A percentile compares a stretch with the other conserved stretches of the same genome.
These are phyloP conservation scores for Apiotrichum siamense DNA, from an alignment of 1,284 basidiomycete species.

Conservation along the genomic window DNA sequence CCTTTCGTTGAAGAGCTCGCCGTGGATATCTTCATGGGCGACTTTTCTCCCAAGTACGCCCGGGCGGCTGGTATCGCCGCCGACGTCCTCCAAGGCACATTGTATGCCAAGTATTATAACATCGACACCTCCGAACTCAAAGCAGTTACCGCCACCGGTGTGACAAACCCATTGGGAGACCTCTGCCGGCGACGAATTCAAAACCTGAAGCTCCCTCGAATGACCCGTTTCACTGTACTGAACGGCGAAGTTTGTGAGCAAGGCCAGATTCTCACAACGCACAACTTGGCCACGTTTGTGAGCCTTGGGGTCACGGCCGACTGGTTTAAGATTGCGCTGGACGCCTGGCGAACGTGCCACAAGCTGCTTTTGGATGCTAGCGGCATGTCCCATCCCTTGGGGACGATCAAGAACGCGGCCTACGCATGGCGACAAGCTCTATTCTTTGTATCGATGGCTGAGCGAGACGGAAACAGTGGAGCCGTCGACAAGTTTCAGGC, in stretches of 20 bases:
- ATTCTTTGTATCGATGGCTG: slow-evolving; percentile 4
- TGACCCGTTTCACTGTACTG: background rate
- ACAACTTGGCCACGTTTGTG: slow-evolving; percentile 5
- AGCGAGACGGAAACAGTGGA: background rate
- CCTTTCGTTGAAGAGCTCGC: slow-evolving; percentile 8
- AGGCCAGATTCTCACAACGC: slow-evolving; percentile 9
- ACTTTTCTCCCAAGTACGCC: slow-evolving; percentile 4
- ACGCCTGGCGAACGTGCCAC: background rate
- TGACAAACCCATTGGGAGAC: background rate
- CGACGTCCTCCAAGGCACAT: background rate
- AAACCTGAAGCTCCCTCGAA: background rate
- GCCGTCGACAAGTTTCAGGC: background rate
- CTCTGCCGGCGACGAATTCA: background rate
- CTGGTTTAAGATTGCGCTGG: background rate
- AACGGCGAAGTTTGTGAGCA: slow-evolving; percentile 10
- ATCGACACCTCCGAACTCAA: background rate
- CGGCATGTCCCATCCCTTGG: background rate
- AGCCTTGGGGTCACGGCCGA: background rate
- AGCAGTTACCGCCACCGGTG: background rate
- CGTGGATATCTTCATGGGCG: slow-evolving; percentile 9
- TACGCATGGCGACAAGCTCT: slow-evolving; percentile 10
- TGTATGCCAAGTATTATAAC: slow-evolving; percentile 3
- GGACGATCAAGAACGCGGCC: slow-evolving; percentile 6
- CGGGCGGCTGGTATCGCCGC: slow-evolving; percentile 1
- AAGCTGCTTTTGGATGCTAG: background rate